Base-by-base conservation (phyloP, 768 basidiomycete genomes). In the Rossbeevera mucosa region DNA sequence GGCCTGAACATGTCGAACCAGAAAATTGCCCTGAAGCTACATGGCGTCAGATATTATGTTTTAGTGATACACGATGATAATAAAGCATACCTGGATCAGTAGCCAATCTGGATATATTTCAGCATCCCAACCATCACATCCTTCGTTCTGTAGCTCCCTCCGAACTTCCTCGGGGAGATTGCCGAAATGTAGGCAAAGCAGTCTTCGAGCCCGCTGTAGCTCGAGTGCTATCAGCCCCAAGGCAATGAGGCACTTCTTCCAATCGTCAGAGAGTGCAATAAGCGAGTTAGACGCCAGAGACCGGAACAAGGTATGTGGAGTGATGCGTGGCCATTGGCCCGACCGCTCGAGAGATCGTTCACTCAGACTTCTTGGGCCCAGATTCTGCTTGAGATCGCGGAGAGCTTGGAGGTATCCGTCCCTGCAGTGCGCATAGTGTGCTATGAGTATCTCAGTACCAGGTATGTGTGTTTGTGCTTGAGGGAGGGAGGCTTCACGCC, bases 61-160 rank as follows among this genome's bases (percentile, higher is more conserved):
- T 0, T 21, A 41, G 11, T 14, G n/a, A 24, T 43, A 41, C 5
- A 16, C 22, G 7, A 12, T 0, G 12, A 49, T 14, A 2, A 11
- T 4, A 38, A n/a, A 45, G n/a, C 49, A 21, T 22, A 76, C 74
- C 66, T 79, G 78, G n/a, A 80, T 66, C 11, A 79, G 55, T 0
- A 76, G 56, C 77, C 76, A 80, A 44, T 76, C 76, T 2, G 60
- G 44, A 21, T 59, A 46, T 18, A 24, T 6, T 8, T 57, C 47
- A 3, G 62, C 47, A 8, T 54, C 26, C 62, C 60, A 57, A 16
- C 58, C 60, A 36, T 53, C 45, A 26, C 58, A 61, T 2, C 60
- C 60, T 16, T 52, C 51, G 16, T 64, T 71, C 36, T 60, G 47
- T 2, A 64, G 33, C 30, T 72, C 69, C 38, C 28, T 64, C 26